These are phyloP conservation scores for Hypoxylon trugodes DNA, from an alignment of 495 filamentous ascomycete species.

Conservation along the genomic window DNA sequence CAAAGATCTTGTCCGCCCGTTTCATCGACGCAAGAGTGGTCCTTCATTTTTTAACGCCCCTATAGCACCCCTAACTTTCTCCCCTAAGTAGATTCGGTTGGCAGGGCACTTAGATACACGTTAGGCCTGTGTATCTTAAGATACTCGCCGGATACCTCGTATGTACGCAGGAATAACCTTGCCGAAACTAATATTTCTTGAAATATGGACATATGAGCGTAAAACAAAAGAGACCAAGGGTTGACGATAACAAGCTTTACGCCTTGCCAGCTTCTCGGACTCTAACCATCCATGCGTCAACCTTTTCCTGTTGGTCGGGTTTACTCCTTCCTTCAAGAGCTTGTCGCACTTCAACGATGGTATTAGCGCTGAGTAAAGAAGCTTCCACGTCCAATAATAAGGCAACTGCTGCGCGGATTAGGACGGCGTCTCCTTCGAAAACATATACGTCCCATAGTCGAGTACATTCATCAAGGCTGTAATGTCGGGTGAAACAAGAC, in stretches of 20 bases:
- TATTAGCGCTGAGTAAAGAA: constrained; percentile 49
- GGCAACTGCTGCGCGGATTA: constrained; percentile 82
- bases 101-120: neutral
- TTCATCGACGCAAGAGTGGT: constrained; percentile 29
- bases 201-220: no score
- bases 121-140: no score
- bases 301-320: constrained; percentile 53
- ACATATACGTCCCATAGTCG: constrained; percentile 94
- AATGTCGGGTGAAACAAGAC: constrained; percentile 61
- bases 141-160: no score
- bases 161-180: neutral
- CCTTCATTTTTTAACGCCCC: neutral
- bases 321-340: constrained; percentile 36
- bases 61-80: constrained; percentile 10
- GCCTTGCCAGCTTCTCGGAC: constrained; percentile 75
- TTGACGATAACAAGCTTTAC: no score
- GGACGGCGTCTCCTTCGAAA: constrained; percentile 86
- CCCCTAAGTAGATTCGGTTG: neutral
- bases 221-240: no score
- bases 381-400: constrained; percentile 62
- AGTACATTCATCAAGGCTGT: constrained; percentile 74
- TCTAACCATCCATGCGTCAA: constrained; percentile 73
- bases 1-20: neutral
- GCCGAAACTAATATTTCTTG: no score
- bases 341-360: constrained; percentile 43